Conservation (phyloP, 192 early-diverging fungal species). For the Coemansia sp. region DNA sequence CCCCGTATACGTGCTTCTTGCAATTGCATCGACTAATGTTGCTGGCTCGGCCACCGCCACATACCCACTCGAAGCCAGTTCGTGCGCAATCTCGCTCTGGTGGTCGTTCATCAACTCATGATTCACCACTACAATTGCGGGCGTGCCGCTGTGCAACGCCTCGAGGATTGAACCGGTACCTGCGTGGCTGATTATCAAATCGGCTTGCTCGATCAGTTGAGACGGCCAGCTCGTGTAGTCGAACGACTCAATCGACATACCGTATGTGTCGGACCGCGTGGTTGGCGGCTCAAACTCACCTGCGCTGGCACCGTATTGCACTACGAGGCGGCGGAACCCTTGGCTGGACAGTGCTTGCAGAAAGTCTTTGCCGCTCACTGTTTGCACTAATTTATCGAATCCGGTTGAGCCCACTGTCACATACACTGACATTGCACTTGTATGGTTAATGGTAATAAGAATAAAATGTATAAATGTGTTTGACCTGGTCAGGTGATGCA, state of each 20-base stretch:
- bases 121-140: constrained; percentile 77
- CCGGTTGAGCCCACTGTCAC: constrained; percentile 92
- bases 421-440: constrained; percentile 54
- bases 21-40: constrained; percentile 17
- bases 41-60: constrained; percentile 40
- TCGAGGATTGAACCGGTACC: constrained; percentile 90
- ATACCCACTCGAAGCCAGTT: constrained; percentile 60
- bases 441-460: too few species aligned
- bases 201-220: constrained; percentile 61
- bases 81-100: constrained; percentile 78
- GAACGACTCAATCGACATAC: constrained; percentile 50
- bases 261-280: constrained; percentile 4
- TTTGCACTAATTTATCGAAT: constrained; percentile 72
- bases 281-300: constrained; percentile 28
- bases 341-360: constrained; percentile 50
- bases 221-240: constrained; percentile 61
- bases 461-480: too few species aligned
- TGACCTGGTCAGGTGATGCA: too few species aligned
- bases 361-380: constrained; percentile 50
- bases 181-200: constrained; percentile 81
- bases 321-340: constrained; percentile 58
- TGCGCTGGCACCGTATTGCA: constrained; percentile 69
- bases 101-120: constrained; percentile 80
- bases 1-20: constrained; percentile 3
- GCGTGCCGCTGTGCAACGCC: constrained; percentile 61